These are phyloP conservation scores for Ophiostoma tasmaniense DNA, from an alignment of 2,329 filamentous ascomycete species.

Conservation along the genomic window DNA sequence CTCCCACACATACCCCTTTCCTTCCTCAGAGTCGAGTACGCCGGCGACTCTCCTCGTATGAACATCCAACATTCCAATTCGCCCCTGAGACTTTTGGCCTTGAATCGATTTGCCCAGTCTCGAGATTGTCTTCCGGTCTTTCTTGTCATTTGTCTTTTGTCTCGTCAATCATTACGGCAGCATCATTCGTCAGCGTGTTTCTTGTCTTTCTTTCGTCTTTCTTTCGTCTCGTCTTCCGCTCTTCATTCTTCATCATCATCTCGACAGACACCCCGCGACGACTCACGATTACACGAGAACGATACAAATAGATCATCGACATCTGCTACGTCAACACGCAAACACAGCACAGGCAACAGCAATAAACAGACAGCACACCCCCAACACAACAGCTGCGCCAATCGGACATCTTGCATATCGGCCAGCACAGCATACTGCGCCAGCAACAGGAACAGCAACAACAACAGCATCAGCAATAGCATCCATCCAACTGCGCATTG, in stretches of 20 bases:
- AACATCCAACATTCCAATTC: background rate
- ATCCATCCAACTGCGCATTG: background rate
- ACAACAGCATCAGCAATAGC: background rate
- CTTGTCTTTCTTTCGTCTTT: background rate
- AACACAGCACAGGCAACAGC: background rate
- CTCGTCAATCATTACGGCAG: background rate
- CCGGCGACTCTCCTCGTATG: background rate
- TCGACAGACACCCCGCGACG: background rate
- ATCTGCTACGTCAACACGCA: background rate
- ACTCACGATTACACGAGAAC: background rate
- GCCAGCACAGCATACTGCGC: background rate
- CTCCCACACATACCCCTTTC: slow-evolving; percentile 6
- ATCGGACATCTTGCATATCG: slow-evolving; percentile 2
- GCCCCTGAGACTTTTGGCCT: background rate
- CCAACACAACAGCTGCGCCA: background rate
- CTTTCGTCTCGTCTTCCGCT: background rate
- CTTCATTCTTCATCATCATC: background rate
- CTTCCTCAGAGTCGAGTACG: no score
- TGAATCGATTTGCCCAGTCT: background rate
- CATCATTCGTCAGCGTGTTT: background rate
- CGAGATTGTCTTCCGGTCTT: background rate
- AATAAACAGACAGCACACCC: background rate
- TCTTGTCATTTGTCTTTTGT: background rate
- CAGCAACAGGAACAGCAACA: background rate
- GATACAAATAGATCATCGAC: background rate